Evolutionary conservation across 1,139 yeast species (phyloP).

Genomic region (Pneumocystis sp.): DNA sequence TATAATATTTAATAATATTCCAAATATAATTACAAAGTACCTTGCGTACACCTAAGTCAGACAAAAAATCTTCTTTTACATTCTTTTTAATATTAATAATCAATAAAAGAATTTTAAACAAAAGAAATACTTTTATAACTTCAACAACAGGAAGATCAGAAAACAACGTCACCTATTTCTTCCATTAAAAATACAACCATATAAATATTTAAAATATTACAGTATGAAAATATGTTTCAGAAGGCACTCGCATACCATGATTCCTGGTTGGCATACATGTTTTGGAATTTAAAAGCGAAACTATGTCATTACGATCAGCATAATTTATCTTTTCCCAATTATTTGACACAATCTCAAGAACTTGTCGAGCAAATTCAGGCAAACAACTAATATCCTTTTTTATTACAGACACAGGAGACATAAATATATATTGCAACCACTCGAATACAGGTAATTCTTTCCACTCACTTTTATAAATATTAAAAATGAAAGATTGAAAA

Average conservation of each 20-base stretch:
- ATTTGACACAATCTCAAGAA: slow-evolving; percentile 19
- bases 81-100: slow-evolving; percentile 8
- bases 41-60: slow-evolving; percentile 25
- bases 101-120: neutral
- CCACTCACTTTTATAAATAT: slow-evolving; percentile 15
- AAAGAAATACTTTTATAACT: slow-evolving; percentile 10
- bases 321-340: slow-evolving; percentile 19
- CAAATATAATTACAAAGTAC: neutral
- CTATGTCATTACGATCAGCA: slow-evolving; percentile 12
- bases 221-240: slow-evolving; percentile 23
- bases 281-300: slow-evolving; percentile 15
- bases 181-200: neutral
- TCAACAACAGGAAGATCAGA: slow-evolving; percentile 27
- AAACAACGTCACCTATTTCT: slow-evolving; percentile 23
- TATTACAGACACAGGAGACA: neutral
- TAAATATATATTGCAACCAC: neutral
- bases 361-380: slow-evolving; percentile 20
- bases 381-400: slow-evolving; percentile 17
- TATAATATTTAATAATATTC: slow-evolving; percentile 4
- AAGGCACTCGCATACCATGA: slow-evolving; percentile 26
- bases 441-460: slow-evolving; percentile 15
- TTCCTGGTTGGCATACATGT: slow-evolving; percentile 27
- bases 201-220: neutral
- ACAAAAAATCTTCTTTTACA: slow-evolving; percentile 21
- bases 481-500: neutral